A percentile compares a stretch with the other conserved stretches of the same genome.
phyloP scores from a whole-genome alignment of 768 basidiomycete species.

The Phaeotremella skinneri region DNA sequence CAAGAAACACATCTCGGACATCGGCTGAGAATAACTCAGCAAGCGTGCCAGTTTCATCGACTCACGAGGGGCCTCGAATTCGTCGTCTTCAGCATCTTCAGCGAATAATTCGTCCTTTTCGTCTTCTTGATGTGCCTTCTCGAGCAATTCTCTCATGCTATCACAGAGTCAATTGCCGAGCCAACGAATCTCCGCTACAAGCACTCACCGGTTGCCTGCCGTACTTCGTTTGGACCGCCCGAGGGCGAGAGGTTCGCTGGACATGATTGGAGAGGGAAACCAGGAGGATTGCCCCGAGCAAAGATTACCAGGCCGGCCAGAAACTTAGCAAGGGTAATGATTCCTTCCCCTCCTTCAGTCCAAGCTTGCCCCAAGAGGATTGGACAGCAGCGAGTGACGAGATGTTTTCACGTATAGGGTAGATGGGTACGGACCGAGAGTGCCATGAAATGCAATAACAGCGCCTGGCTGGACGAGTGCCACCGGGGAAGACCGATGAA shows the following conservation, averaged over 20 bases:
- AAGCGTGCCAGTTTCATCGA: background rate
- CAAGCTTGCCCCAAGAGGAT: too few species aligned
- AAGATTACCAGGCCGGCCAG: too few species aligned
- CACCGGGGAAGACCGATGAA: background rate
- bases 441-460: too few species aligned
- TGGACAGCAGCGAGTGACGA: too few species aligned
- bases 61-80: conserved; percentile 46
- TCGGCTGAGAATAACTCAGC: conserved; percentile 27
- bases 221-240: conserved; percentile 45
- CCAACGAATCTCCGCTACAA: too few species aligned
- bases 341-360: too few species aligned
- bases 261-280: background rate
- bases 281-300: too few species aligned
- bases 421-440: background rate
- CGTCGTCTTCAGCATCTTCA: conserved; percentile 48
- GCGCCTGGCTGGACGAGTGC: too few species aligned
- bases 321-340: too few species aligned
- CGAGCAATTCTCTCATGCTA: conserved; percentile 49
- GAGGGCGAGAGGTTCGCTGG: conserved; percentile 19
- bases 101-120: conserved; percentile 43
- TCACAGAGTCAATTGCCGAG: background rate
- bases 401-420: background rate
- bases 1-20: conserved; percentile 41
- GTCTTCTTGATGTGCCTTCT: conserved; percentile 48
- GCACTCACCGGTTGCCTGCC: conserved; percentile 49